phyloP scores from a whole-genome alignment of 805 yeast genomes.

The Wickerhamomyces chaumierensis region DNA sequence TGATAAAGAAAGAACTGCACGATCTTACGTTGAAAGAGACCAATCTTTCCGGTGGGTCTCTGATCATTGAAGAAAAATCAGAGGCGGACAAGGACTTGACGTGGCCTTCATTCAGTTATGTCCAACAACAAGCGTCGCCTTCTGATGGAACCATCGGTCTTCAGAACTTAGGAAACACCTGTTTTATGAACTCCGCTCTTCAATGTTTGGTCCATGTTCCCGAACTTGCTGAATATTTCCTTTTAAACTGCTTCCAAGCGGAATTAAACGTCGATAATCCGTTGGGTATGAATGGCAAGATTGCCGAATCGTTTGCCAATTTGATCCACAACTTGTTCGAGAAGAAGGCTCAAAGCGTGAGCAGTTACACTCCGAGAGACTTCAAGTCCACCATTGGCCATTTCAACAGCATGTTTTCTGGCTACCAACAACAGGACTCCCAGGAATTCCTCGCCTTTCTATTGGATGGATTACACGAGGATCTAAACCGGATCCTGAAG shows the following conservation, averaged over 20 bases:
- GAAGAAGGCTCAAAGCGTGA: slow-evolving; percentile 10
- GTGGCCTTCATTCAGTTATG: slow-evolving; percentile 26
- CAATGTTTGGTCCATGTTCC: slow-evolving; percentile 86
- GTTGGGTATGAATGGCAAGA: slow-evolving; percentile 72
- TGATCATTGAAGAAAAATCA: slow-evolving; percentile 24
- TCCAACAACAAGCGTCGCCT: slow-evolving; percentile 20
- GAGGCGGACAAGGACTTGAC: slow-evolving; percentile 14
- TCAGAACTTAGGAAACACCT: slow-evolving; percentile 76
- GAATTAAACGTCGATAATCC: slow-evolving; percentile 77
- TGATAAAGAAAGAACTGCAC: slow-evolving; percentile 15
- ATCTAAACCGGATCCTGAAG: slow-evolving; percentile 66
- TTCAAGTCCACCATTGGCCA: slow-evolving; percentile 74
- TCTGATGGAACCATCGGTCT: slow-evolving; percentile 48
- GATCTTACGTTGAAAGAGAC: slow-evolving; percentile 13
- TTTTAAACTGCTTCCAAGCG: slow-evolving; percentile 40
- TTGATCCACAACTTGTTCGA: slow-evolving; percentile 52
- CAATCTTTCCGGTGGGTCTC: slow-evolving; percentile 14
- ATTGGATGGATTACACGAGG: slow-evolving; percentile 86
- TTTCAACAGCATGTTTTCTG: slow-evolving; percentile 67
- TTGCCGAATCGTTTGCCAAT: slow-evolving; percentile 66
- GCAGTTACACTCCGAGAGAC: slow-evolving; percentile 41
- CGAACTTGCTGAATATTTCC: slow-evolving; percentile 67
- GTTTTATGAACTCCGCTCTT: slow-evolving; percentile 90
- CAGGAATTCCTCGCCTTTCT: slow-evolving; percentile 86
- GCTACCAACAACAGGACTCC: slow-evolving; percentile 83